These are phyloP conservation scores for Cytospora piceae DNA, from an alignment of 2,329 filamentous ascomycete species.

Conservation along the genomic window DNA sequence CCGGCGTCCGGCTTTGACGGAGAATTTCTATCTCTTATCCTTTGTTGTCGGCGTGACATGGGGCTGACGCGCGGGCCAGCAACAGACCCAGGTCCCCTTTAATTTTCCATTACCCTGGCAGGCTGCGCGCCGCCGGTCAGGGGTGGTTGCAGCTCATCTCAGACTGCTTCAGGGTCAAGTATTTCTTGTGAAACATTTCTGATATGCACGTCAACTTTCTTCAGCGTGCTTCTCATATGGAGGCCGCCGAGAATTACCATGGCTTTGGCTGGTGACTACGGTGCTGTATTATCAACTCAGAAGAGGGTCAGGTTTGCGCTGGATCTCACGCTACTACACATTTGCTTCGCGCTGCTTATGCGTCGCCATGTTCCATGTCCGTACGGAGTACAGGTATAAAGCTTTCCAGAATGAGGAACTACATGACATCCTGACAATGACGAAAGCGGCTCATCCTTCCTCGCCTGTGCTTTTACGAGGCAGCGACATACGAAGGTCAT, in stretches of 20 bases:
- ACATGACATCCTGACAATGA: background rate
- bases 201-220: background rate
- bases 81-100: conserved; percentile 28
- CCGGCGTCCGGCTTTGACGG: conserved; percentile 14
- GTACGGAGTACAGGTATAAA: background rate
- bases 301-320: background rate
- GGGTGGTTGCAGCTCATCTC: conserved; percentile 16
- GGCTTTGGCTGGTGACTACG: background rate
- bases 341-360: background rate
- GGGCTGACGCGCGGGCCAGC: conserved; percentile 31
- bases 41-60: conserved; percentile 23
- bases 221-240: background rate
- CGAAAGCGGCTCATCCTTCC: background rate
- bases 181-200: conserved; percentile 5
- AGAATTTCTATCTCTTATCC: conserved; percentile 20
- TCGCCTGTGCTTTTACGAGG: background rate
- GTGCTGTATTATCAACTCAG: background rate
- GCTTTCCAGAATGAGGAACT: background rate
- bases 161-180: conserved; percentile 14
- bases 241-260: background rate
- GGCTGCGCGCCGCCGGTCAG: conserved; percentile 18
- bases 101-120: conserved; percentile 23
- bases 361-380: background rate
- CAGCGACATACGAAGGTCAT: background rate
- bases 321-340: background rate